These are phyloP conservation scores for Ephemerocybe angulata DNA, from an alignment of 768 basidiomycete species.

Conservation along the genomic window DNA sequence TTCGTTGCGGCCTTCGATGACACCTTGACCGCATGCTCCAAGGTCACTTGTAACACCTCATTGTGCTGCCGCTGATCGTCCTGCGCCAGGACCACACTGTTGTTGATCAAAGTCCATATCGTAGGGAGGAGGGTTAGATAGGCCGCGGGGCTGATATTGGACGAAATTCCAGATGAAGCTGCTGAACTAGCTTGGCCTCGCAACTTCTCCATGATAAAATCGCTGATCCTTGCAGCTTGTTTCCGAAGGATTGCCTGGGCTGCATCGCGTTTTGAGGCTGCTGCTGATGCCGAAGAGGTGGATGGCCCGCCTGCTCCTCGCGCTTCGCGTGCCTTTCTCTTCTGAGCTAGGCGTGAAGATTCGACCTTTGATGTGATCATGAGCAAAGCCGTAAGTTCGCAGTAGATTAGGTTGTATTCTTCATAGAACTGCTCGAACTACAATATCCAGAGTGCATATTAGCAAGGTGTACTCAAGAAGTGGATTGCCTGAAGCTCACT, in stretches of 20 bases:
- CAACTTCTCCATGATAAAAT: slow-evolving; percentile 60
- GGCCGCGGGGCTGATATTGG: slow-evolving; percentile 49
- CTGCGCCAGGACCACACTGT: slow-evolving; percentile 22
- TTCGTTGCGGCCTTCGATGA: slow-evolving; percentile 64
- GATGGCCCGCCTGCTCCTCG: slow-evolving; percentile 1
- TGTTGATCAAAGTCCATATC: slow-evolving; percentile 70
- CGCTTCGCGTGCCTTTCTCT: slow-evolving; percentile 16
- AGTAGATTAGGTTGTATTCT: slow-evolving; percentile 72
- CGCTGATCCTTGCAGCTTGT: slow-evolving; percentile 51
- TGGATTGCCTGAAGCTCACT: slow-evolving; percentile 32
- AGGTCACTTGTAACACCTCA: slow-evolving; percentile 48
- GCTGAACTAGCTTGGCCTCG: slow-evolving; percentile 42
- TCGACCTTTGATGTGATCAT: slow-evolving; percentile 35
- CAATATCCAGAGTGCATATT: slow-evolving; percentile 1
- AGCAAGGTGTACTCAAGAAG: neutral
- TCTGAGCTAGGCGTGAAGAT: slow-evolving; percentile 17
- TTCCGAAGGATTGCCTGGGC: slow-evolving; percentile 15
- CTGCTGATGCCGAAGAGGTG: neutral
- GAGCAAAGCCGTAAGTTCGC: slow-evolving; percentile 69
- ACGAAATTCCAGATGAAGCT: slow-evolving; percentile 45
- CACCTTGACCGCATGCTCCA: slow-evolving; percentile 63
- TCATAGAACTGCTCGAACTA: slow-evolving; percentile 67
- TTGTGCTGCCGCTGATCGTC: slow-evolving; percentile 10
- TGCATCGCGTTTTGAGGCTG: slow-evolving; percentile 10
- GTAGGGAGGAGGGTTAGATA: slow-evolving; percentile 73